Evolutionary conservation across 108 stramenopile genomes (phyloP).

Genomic region (Pelagomonas calceolata): DNA sequence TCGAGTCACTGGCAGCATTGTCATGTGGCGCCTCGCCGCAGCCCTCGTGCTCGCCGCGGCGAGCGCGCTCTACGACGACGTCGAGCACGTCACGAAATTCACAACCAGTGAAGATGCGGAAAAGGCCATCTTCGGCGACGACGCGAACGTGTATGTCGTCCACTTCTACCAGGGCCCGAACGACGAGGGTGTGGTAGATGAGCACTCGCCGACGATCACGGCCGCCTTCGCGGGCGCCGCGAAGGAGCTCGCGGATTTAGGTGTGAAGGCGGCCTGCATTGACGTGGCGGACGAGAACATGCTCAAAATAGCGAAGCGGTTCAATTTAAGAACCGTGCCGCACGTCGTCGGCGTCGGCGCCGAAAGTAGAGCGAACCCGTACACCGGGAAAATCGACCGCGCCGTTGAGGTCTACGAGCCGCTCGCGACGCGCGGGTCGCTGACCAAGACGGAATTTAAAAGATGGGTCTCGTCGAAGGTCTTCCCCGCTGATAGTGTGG

Average conservation of each 20-base stretch:
- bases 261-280: neutral
- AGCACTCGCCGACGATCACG: neutral
- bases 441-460: no score
- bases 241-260: neutral
- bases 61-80: neutral
- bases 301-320: neutral
- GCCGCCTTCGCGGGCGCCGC: neutral
- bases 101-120: neutral
- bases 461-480: no score
- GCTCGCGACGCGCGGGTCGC: no score
- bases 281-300: neutral
- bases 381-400: neutral
- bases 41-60: neutral
- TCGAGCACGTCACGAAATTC: neutral
- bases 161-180: neutral
- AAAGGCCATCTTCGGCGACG: neutral
- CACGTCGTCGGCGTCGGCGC: neutral
- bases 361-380: neutral
- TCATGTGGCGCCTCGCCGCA: no score
- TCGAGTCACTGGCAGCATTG: no score
- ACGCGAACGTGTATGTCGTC: neutral
- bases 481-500: no score
- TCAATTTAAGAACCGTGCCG: neutral
- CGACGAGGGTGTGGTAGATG: neutral
- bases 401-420: no score